Evolutionary conservation across 331 rosid genomes (phyloP), one percentile per base, ranked within the genome.

Genomic region (Telfairia occidentalis): DNA sequence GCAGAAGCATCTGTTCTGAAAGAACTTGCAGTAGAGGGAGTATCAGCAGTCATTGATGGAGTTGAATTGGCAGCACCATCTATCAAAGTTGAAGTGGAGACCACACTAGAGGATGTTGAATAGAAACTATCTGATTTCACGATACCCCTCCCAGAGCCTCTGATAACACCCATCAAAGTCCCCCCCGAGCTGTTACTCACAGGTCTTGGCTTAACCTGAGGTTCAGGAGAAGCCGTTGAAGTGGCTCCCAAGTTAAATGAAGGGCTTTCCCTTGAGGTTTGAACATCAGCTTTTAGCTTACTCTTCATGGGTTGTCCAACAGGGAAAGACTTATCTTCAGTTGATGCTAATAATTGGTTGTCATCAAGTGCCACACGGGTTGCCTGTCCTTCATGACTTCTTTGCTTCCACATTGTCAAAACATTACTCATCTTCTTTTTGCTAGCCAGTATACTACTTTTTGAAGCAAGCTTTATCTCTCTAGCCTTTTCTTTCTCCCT

Each of bases 401-500:
- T 84, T 83, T 94, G 98, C 81, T 94, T 94, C 98, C 98, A 94
- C 91, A 94, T 86, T 21, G 97, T 76, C 84, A 94, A 84, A n/a
- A 94, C 98, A 84, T 91, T 94, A 84, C 82, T 94, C 96, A 94
- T 94, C 83, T 94, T 94, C 86, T 91, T 91, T 87, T 94, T 94
- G 80, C 85, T 94, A 78, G 98, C 97, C 76, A 94, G 81, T 87
- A 94, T 88, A 83, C 97, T 94, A 85, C 90, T 94, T 78, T 90
- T 94, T 74, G 96, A 94, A 77, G 98, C 97, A 74, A 94, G 89
- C 78, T 94, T 94, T 60, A 94, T 91, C 89, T 94, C 98, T 85
- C 90, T 94, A 30, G 79, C 73, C 86, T 76, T 94, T 80, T 94
- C 98, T 72, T 88, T 94, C 79, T 94, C 98, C 81, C 84, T 91